These are phyloP conservation scores for Penicillium palitans DNA, from an alignment of 2,329 filamentous ascomycete species.

Conservation along the genomic window DNA sequence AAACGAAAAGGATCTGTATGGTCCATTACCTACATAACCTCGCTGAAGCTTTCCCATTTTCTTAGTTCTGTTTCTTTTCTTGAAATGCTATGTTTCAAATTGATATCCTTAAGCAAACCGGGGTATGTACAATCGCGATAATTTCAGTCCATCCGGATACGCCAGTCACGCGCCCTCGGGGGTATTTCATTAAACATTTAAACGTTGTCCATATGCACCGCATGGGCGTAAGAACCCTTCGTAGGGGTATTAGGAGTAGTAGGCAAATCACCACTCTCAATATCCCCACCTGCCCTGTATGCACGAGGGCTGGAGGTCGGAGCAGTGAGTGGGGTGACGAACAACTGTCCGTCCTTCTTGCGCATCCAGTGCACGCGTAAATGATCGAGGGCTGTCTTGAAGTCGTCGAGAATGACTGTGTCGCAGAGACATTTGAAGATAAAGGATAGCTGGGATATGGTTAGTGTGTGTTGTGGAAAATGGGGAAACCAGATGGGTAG, in stretches of 20 bases:
- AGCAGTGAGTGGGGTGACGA: constrained; percentile 2
- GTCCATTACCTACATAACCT: background rate
- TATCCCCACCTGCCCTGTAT: background rate
- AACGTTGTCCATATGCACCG: background rate
- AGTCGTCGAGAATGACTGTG: constrained; percentile 66
- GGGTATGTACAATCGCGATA: background rate
- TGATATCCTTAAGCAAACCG: background rate
- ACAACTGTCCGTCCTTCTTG: constrained; percentile 27
- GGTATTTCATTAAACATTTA: background rate
- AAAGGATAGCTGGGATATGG: constrained; percentile 48
- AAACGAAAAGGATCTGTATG: background rate
- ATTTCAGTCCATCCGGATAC: background rate
- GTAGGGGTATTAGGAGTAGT: background rate
- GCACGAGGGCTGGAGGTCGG: background rate
- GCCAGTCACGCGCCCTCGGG: background rate
- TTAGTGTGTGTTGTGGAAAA: background rate
- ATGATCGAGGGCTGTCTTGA: constrained; percentile 59
- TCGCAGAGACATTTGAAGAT: constrained; percentile 69
- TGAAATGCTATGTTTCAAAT: background rate
- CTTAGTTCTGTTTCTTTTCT: background rate
- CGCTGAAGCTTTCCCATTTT: too few relatives aligned
- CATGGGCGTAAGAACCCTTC: background rate
- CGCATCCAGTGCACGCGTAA: constrained; percentile 36
- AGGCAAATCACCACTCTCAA: background rate
- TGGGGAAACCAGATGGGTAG: background rate